Percentiles rank a stretch among this genome's conserved stretches.
Evolutionary conservation across 495 filamentous ascomycete genomes (phyloP).

Genomic region (Trichoderma erinaceum): DNA sequence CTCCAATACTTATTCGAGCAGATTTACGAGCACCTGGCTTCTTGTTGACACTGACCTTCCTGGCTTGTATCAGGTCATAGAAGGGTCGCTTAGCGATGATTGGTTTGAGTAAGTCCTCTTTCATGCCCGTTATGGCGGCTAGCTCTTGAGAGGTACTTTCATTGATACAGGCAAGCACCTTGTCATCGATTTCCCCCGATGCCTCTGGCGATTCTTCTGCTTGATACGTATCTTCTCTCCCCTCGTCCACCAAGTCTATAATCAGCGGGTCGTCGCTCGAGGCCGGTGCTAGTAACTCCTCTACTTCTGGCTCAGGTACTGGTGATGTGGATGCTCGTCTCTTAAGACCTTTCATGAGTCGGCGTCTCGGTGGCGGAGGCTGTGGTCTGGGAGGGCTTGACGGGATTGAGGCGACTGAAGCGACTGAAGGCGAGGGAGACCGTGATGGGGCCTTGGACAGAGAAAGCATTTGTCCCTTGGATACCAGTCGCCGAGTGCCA

Average conservation of each 20-base stretch:
- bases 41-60: slow-evolving; percentile 48
- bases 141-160: slow-evolving; percentile 64
- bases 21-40: slow-evolving; percentile 33
- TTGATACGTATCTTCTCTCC: slow-evolving; percentile 10
- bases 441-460: slow-evolving; percentile 18
- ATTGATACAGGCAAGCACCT: slow-evolving; percentile 77
- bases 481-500: not conserved
- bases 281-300: not conserved
- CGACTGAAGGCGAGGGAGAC: slow-evolving; percentile 22
- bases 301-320: slow-evolving; percentile 27
- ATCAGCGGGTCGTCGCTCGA: slow-evolving; percentile 11
- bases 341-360: slow-evolving; percentile 54
- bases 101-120: slow-evolving; percentile 56
- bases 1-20: slow-evolving; percentile 31
- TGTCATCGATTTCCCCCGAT: slow-evolving; percentile 25
- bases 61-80: slow-evolving; percentile 52
- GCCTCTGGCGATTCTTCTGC: slow-evolving; percentile 8
- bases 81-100: slow-evolving; percentile 71
- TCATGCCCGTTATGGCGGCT: slow-evolving; percentile 67
- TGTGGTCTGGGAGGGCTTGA: slow-evolving; percentile 24
- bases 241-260: slow-evolving; percentile 14
- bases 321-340: slow-evolving; percentile 39
- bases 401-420: slow-evolving; percentile 5
- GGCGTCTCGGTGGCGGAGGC: slow-evolving; percentile 30
- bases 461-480: slow-evolving; percentile 22